Percentiles rank a stretch among this genome's conserved stretches.
phyloP scores from a whole-genome alignment of 495 filamentous ascomycete species.

The Massariosphaeria phaeospora region DNA sequence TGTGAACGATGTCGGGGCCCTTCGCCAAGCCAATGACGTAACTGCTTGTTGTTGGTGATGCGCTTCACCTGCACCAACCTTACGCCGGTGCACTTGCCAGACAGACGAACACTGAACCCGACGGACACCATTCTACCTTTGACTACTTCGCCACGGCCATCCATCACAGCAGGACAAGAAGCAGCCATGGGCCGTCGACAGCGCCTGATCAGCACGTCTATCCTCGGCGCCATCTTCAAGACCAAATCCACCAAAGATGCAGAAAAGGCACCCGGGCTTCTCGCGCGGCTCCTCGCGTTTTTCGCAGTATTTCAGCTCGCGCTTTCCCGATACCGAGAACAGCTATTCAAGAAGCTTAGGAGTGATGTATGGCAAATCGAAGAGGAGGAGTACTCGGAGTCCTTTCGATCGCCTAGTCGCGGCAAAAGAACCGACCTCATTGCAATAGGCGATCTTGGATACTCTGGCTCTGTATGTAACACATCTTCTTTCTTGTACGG shows the following conservation, averaged over 20 bases:
- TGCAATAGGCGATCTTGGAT: constrained; percentile 54
- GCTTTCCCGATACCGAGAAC: constrained; percentile 27
- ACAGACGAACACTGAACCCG: too few species aligned
- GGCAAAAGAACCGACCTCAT: constrained; percentile 38
- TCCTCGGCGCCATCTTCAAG: constrained; percentile 34
- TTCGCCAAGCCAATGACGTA: too few species aligned
- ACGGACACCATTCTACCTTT: too few species aligned
- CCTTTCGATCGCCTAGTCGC: constrained; percentile 44
- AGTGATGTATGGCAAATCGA: constrained; percentile 47
- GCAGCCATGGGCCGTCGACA: constrained; percentile 34
- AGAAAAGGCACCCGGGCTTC: constrained; percentile 18
- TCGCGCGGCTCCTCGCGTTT: constrained; percentile 33
- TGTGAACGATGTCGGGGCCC: too few species aligned
- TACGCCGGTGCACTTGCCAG: too few species aligned
- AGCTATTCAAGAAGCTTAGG: constrained; percentile 35
- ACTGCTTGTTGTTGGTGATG: too few species aligned
- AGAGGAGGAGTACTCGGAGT: constrained; percentile 51
- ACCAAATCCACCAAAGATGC: constrained; percentile 4
- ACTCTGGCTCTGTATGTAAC: constrained; percentile 52
- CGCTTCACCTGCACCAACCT: too few species aligned
- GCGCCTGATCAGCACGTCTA: constrained; percentile 28
- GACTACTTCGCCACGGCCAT: too few species aligned
- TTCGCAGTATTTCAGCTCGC: constrained; percentile 33
- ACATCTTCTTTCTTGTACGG: not conserved
- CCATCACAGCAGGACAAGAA: too few species aligned